These are phyloP conservation scores for Firmiana major DNA, from an alignment of 345 rosid genomes.

Conservation along the genomic window DNA sequence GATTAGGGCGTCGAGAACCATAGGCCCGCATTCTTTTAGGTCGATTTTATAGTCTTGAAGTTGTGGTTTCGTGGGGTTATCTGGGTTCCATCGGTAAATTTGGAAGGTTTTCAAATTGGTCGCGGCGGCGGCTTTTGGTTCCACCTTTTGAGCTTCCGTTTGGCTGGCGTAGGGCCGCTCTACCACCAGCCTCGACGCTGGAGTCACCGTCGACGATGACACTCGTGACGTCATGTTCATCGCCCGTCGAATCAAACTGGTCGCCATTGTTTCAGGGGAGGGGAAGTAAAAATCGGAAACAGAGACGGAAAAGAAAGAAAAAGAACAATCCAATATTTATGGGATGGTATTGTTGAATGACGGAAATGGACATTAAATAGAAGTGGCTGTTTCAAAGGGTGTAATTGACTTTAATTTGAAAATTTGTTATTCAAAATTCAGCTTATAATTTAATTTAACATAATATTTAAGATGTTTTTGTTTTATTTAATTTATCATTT, in stretches of 20 bases:
- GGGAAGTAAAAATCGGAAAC: background rate
- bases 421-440: too few relatives aligned
- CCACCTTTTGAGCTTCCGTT: constrained; percentile 42
- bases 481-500: too few relatives aligned
- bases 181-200: constrained; percentile 31
- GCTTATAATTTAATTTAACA: too few relatives aligned
- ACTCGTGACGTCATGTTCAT: constrained; percentile 17
- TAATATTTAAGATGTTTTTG: too few relatives aligned
- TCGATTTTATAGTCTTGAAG: constrained; percentile 69
- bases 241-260: constrained; percentile 46
- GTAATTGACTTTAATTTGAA: too few relatives aligned
- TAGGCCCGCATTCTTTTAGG: constrained; percentile 89
- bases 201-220: constrained; percentile 15
- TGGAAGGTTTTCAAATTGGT: constrained; percentile 61
- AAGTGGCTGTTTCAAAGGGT: too few relatives aligned
- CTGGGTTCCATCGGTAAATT: constrained; percentile 94
- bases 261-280: constrained; percentile 37
- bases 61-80: constrained; percentile 64
- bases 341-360: background rate
- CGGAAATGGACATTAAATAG: background rate
- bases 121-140: constrained; percentile 28
- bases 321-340: too few relatives aligned
- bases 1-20: constrained; percentile 92
- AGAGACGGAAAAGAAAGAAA: background rate
- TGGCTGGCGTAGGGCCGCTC: constrained; percentile 47